Conservation (phyloP, 805 yeast genomes). For the Sungouiozyma intestinalis region DNA sequence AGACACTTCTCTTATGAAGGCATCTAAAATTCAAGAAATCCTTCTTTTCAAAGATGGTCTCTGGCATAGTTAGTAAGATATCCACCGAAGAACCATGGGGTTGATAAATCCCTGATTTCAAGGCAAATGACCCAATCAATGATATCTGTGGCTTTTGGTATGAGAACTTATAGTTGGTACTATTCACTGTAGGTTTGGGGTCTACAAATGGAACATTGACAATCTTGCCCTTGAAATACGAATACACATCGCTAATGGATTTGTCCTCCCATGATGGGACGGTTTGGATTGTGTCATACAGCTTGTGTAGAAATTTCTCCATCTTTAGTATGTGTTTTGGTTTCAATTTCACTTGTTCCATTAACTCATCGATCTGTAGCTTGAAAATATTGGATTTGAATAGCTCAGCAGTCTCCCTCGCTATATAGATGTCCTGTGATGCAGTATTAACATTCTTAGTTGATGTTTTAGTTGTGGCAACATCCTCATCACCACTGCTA, state of each 20-base stretch:
- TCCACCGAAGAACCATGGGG: slow-evolving; percentile 65
- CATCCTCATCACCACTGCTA: slow-evolving; percentile 8
- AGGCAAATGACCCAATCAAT: slow-evolving; percentile 80
- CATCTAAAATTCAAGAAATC: slow-evolving; percentile 88
- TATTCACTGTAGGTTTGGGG: slow-evolving; percentile 58
- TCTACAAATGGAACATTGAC: slow-evolving; percentile 78
- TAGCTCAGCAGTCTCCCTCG: slow-evolving; percentile 86
- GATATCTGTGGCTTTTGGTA: slow-evolving; percentile 65
- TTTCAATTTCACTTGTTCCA: slow-evolving; percentile 68
- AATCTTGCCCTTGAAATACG: slow-evolving; percentile 39
- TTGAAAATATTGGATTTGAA: slow-evolving; percentile 94
- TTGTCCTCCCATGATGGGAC: slow-evolving; percentile 48
- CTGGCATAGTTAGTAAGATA: slow-evolving; percentile 75
- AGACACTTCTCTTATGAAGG: slow-evolving; percentile 80
- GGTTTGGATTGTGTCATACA: slow-evolving; percentile 56
- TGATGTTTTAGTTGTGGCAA: slow-evolving; percentile 5
- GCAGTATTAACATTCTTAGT: slow-evolving; percentile 12
- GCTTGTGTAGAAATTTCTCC: slow-evolving; percentile 65
- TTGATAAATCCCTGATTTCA: slow-evolving; percentile 65
- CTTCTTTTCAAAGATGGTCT: slow-evolving; percentile 62
- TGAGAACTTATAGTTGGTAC: slow-evolving; percentile 59
- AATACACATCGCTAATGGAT: slow-evolving; percentile 49
- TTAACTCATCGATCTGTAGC: slow-evolving; percentile 82
- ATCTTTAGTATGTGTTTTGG: slow-evolving; percentile 54
- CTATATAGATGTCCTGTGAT: slow-evolving; percentile 80